These are phyloP conservation scores for Russula sp. DNA, from an alignment of 768 basidiomycete species.

Conservation along the genomic window DNA sequence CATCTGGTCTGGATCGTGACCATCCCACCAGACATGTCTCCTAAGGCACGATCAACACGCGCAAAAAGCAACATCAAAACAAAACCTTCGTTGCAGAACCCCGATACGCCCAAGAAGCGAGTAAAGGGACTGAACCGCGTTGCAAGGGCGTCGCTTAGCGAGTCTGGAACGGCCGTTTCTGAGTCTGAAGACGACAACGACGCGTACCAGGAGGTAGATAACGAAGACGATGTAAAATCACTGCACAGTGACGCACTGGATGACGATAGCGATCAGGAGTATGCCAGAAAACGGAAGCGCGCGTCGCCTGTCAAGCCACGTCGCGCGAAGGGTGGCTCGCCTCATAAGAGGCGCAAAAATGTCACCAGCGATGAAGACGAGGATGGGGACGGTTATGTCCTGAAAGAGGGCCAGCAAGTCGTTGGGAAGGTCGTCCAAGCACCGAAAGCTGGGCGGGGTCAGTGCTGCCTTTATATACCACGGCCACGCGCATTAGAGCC, in stretches of 20 bases:
- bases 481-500: neutral
- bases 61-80: neutral
- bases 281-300: slow-evolving; percentile 27
- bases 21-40: slow-evolving; percentile 1
- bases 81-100: neutral
- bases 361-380: slow-evolving; percentile 34
- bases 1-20: too few relatives aligned
- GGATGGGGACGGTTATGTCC: slow-evolving; percentile 33
- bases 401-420: slow-evolving; percentile 60
- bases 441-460: slow-evolving; percentile 76
- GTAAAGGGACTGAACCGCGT: neutral
- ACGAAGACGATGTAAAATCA: slow-evolving; percentile 25
- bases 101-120: neutral
- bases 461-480: slow-evolving; percentile 20
- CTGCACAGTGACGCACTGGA: slow-evolving; percentile 34
- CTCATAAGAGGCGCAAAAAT: slow-evolving; percentile 24
- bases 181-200: slow-evolving; percentile 16
- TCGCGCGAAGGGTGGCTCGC: slow-evolving; percentile 15
- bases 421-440: slow-evolving; percentile 75
- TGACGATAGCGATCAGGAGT: slow-evolving; percentile 25
- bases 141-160: neutral
- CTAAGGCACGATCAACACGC: slow-evolving; percentile 14
- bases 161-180: neutral
- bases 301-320: slow-evolving; percentile 13
- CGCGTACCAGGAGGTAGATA: slow-evolving; percentile 21